Evolutionary conservation across 148 eudicot genomes (phyloP).

Genomic region (Simmondsia chinensis): DNA sequence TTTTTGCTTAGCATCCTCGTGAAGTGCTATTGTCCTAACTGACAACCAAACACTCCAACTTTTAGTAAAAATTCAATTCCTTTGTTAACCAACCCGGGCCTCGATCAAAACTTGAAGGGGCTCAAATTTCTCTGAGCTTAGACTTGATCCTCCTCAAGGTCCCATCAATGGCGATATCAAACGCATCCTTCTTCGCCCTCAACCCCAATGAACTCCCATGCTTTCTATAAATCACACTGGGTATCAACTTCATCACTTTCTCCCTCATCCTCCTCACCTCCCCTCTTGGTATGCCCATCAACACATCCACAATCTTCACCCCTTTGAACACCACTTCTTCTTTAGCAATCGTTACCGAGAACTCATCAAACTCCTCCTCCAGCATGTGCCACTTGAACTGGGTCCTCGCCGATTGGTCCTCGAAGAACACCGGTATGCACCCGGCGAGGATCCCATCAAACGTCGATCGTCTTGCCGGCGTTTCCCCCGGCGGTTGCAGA

Average conservation of each 20-base stretch:
- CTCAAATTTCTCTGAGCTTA: too few species aligned
- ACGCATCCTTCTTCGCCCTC: constrained; percentile 75
- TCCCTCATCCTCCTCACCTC: constrained; percentile 86
- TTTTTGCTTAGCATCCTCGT: too few species aligned
- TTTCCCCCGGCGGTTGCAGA: constrained; percentile 91
- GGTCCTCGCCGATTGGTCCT: constrained; percentile 56
- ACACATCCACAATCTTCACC: constrained; percentile 58
- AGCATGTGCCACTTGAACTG: constrained; percentile 84
- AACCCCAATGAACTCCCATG: constrained; percentile 92
- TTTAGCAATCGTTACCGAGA: constrained; percentile 69
- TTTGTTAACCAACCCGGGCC: too few species aligned
- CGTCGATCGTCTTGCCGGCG: constrained; percentile 71
- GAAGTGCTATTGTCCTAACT: too few species aligned
- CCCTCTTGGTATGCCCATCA: constrained; percentile 51
- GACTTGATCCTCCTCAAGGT: constrained; percentile 52
- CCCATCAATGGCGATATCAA: constrained; percentile 87
- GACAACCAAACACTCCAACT: too few species aligned
- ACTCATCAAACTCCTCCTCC: constrained; percentile 37
- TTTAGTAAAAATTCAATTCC: too few species aligned
- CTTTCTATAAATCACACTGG: constrained; percentile 64
- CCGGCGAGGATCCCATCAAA: constrained; percentile 79
- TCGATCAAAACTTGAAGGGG: too few species aligned
- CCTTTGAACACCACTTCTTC: constrained; percentile 88
- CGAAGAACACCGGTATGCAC: constrained; percentile 92
- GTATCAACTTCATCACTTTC: constrained; percentile 62